A percentile compares a stretch with the other conserved stretches of the same genome.
Evolutionary conservation across 2,329 filamentous ascomycete genomes (phyloP).

Genomic region (Ceratocystis smalleyi): DNA sequence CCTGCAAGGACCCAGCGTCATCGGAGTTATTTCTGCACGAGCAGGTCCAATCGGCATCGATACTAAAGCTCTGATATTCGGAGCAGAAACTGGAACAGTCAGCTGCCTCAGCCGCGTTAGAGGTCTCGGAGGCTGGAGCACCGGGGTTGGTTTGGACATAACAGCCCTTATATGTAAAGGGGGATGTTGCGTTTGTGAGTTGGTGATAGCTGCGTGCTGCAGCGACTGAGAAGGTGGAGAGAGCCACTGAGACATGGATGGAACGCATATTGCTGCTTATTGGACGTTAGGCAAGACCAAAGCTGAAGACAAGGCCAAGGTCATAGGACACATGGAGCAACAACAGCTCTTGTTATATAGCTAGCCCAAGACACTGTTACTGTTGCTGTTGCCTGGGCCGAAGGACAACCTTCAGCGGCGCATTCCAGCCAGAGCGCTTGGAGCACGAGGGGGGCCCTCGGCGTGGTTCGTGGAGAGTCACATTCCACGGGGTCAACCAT

Average conservation of each 20-base stretch:
- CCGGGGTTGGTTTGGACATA: neutral
- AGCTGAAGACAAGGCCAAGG: neutral
- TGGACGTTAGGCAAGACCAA: neutral
- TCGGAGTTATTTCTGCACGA: neutral
- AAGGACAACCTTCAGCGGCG: neutral
- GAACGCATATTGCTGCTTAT: neutral
- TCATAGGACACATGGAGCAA: neutral
- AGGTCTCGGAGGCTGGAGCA: neutral
- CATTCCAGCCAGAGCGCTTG: neutral
- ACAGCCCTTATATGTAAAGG: conserved; percentile 3
- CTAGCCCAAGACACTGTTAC: neutral
- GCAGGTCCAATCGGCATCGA: neutral
- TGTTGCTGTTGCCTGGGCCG: neutral
- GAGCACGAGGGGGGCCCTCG: neutral
- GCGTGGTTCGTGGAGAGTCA: neutral
- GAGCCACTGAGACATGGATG: neutral
- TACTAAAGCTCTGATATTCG: neutral
- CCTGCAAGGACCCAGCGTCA: neutral
- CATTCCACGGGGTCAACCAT: neutral
- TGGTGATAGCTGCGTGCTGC: neutral
- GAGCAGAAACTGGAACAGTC: neutral
- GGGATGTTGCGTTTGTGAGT: neutral
- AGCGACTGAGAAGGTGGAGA: neutral
- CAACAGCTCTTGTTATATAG: neutral
- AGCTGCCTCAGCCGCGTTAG: neutral